Evolutionary conservation across 768 basidiomycete species (phyloP), one percentile per base, ranked within the genome.

Genomic region (Kwoniella europaea): DNA sequence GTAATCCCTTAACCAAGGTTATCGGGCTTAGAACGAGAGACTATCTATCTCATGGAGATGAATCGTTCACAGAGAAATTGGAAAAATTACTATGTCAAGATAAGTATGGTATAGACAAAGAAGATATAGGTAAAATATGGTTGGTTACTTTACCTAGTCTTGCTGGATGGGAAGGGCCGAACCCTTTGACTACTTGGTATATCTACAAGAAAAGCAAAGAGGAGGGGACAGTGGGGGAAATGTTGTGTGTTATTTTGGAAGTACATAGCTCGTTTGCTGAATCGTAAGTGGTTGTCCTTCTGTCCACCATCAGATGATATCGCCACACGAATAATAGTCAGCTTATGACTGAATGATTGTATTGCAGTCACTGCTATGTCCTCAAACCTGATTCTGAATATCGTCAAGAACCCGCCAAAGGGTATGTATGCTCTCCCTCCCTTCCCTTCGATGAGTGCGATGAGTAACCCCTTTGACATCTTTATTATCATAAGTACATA

Each of bases 251-350:
- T 18, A 85, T 91, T 0, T 82, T 91, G 3, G 90, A 91, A 85
- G 90, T 90, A 9, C 90, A 91, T 76, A 91, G 91, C 76, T 91
- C 90, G 0, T 91, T 91, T 76, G 89, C 89, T 5, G 90, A 91
- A 81, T 86, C 87, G 67, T 82, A 62, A 78, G 82, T 74, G 35
- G 35, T 35, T 35, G 35, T 35, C 35, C 35, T 35, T 35, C 35
- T 6, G 35, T 35, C 7, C 29, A 24, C 2, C 54, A 22, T 56
- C 65, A 43, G 35, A 18, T 13, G 46, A 50, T 15, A 15, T 6
- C 22, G 15, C 41, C 10, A 10, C 16, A 29, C 1, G 29, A 20
- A 63, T 29, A 1, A 61, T 1, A 18, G 2, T 15, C 46, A 18
- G 18, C 46, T 13, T 61, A 20, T 27, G 3, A 0, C 15, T 20